A percentile compares a stretch with the other conserved stretches of the same genome.
Conservation (phyloP, 345 rosid species). For the Eucalyptus erythrocorys region DNA sequence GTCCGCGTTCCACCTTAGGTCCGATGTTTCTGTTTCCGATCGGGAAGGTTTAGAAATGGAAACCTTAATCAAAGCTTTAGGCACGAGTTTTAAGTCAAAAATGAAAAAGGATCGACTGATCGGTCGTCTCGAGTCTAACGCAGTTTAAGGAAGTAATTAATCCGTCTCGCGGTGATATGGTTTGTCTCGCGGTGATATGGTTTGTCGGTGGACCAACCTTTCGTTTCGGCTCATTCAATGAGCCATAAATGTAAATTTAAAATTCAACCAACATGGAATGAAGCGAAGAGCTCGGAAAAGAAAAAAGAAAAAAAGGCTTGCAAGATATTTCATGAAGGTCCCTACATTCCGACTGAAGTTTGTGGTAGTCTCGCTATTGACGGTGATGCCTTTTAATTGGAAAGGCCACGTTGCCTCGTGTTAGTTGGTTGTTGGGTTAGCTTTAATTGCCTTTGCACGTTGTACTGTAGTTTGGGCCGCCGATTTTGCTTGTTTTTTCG, state of each 20-base stretch:
- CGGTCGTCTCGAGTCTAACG: neutral
- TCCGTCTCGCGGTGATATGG: neutral
- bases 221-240: neutral
- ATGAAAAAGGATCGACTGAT: neutral
- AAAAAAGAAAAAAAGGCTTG: no score
- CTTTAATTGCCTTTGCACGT: neutral
- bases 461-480: neutral
- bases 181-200: neutral
- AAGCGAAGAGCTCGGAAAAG: neutral
- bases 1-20: neutral
- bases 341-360: neutral
- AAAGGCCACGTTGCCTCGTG: neutral
- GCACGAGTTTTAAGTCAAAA: neutral
- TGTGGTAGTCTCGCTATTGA: neutral
- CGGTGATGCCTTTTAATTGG: neutral
- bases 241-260: neutral
- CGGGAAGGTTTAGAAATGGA: neutral
- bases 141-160: neutral
- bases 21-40: neutral
- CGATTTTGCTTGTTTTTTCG: neutral
- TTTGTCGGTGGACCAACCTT: neutral
- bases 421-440: neutral
- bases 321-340: neutral
- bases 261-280: neutral
- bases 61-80: neutral